Percentiles rank a stretch among this genome's conserved stretches.
Conservation (phyloP, 176 grass and related monocot species). For the Metroxylon sagu region DNA sequence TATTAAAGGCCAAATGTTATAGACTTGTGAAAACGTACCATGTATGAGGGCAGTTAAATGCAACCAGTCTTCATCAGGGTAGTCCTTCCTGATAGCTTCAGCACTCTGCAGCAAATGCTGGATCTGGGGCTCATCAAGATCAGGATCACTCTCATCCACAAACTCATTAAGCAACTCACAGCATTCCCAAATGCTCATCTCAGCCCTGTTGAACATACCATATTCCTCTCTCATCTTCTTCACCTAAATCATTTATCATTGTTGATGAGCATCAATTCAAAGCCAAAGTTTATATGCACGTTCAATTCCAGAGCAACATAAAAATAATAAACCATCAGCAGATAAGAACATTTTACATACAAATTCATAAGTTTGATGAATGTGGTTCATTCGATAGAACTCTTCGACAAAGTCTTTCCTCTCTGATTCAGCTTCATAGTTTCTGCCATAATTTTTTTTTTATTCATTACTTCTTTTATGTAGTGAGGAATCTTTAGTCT, state of each 20-base stretch:
- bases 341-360: constrained; percentile 16
- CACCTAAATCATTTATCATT: constrained; percentile 21
- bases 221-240: constrained; percentile 44
- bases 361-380: constrained; percentile 52
- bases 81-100: constrained; percentile 92
- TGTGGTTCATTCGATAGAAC: constrained; percentile 64
- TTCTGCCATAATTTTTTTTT: constrained; percentile 23
- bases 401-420: constrained; percentile 76
- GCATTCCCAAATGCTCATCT: constrained; percentile 86
- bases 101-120: constrained; percentile 92
- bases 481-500: no score
- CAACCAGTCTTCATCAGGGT: constrained; percentile 83
- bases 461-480: no score
- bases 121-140: constrained; percentile 93
- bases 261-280: no score
- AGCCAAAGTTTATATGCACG: no score
- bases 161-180: constrained; percentile 82
- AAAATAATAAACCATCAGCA: no score
- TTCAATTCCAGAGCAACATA: no score
- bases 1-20: no score
- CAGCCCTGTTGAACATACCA: constrained; percentile 51
- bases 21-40: constrained; percentile 14
- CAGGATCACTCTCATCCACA: constrained; percentile 83
- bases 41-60: constrained; percentile 95
- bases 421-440: constrained; percentile 65